Evolutionary conservation across 148 eudicot species (phyloP).

Genomic region (Cornus controversa): DNA sequence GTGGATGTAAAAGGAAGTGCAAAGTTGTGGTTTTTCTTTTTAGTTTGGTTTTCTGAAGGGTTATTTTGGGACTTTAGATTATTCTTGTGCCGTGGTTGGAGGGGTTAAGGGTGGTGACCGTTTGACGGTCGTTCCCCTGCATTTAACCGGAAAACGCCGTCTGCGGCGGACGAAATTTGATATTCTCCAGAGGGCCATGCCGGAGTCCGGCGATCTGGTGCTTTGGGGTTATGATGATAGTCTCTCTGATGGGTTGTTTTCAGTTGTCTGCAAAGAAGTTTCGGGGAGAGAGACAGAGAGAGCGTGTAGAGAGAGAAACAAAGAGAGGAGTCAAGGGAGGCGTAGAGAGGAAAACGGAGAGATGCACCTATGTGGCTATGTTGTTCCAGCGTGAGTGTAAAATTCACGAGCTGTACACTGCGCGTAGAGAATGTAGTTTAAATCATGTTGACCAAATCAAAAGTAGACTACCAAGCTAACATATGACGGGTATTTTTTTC

Average conservation of each 20-base stretch:
- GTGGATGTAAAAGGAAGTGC: background rate
- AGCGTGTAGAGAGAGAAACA: slow-evolving; percentile 13
- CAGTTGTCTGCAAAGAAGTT: slow-evolving; percentile 21
- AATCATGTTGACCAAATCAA: too few species aligned
- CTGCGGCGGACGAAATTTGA: slow-evolving; percentile 26
- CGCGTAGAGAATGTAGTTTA: background rate
- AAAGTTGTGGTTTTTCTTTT: background rate
- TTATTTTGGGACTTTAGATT: background rate
- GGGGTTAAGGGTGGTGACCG: background rate
- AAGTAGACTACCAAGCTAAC: too few species aligned
- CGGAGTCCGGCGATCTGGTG: slow-evolving; percentile 11
- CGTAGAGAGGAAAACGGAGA: background rate
- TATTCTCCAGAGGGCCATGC: slow-evolving; percentile 18
- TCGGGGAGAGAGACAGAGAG: slow-evolving; percentile 6
- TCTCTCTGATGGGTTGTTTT: background rate
- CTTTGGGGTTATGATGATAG: background rate
- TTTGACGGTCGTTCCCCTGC: slow-evolving; percentile 3
- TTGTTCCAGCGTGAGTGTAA: background rate
- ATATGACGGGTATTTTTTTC: too few species aligned
- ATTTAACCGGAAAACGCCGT: slow-evolving; percentile 18
- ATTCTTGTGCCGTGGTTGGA: background rate
- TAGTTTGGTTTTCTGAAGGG: background rate
- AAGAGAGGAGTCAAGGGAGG: slow-evolving; percentile 18
- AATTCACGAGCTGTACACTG: slow-evolving; percentile 6
- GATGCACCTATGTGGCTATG: background rate